Conservation (phyloP, 805 yeast genomes). For the Metschnikowia henanensis region DNA sequence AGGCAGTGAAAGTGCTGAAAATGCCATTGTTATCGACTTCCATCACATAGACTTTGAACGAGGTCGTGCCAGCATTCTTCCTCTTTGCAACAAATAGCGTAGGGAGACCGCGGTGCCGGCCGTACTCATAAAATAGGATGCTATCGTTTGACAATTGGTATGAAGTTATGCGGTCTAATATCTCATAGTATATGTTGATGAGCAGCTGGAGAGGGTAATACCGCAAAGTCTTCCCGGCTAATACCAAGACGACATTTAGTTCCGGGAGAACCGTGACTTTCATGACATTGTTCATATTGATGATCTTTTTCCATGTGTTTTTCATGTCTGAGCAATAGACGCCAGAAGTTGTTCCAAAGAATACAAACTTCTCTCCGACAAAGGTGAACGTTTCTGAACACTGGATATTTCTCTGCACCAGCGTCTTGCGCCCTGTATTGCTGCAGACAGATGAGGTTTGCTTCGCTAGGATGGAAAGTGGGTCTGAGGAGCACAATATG, state of each 20-base stretch:
- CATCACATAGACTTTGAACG: slow-evolving; percentile 59
- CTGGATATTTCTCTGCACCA: slow-evolving; percentile 35
- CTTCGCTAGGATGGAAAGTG: slow-evolving; percentile 34
- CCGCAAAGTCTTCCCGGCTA: slow-evolving; percentile 58
- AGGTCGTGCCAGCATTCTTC: slow-evolving; percentile 46
- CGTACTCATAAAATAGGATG: slow-evolving; percentile 62
- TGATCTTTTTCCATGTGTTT: slow-evolving; percentile 58
- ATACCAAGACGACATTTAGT: slow-evolving; percentile 53
- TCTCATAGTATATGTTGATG: slow-evolving; percentile 54
- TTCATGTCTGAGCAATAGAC: slow-evolving; percentile 51
- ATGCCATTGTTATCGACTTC: slow-evolving; percentile 54
- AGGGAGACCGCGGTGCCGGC: slow-evolving; percentile 62
- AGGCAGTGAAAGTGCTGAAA: slow-evolving; percentile 38
- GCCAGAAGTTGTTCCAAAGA: slow-evolving; percentile 67
- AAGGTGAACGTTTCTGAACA: slow-evolving; percentile 48
- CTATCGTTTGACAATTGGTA: slow-evolving; percentile 48
- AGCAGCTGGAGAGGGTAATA: slow-evolving; percentile 66
- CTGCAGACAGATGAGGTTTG: background rate
- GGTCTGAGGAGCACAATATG: slow-evolving; percentile 51
- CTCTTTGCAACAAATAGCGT: slow-evolving; percentile 57
- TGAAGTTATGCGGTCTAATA: slow-evolving; percentile 41
- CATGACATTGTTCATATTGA: slow-evolving; percentile 51
- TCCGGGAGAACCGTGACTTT: slow-evolving; percentile 62
- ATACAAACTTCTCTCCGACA: slow-evolving; percentile 44
- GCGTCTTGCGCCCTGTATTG: slow-evolving; percentile 12